These are phyloP conservation scores for Cyberlindnera lachancei DNA, from an alignment of 805 yeast species.

Conservation along the genomic window DNA sequence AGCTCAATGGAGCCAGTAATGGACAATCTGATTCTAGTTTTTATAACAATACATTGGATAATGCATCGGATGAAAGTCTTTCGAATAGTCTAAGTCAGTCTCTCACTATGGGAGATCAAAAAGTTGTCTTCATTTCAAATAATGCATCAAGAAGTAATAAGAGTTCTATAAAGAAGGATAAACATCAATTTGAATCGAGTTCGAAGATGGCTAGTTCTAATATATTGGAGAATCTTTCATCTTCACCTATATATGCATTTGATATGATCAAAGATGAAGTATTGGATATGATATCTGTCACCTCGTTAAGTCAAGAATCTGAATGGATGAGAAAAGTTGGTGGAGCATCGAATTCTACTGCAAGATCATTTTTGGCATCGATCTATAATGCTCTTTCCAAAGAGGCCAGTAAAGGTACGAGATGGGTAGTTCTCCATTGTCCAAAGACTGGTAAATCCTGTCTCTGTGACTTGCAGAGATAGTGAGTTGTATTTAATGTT, in stretches of 20 bases:
- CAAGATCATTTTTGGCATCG: slow-evolving; percentile 70
- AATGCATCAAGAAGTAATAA: slow-evolving; percentile 76
- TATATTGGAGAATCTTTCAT: slow-evolving; percentile 45
- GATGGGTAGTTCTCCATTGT: slow-evolving; percentile 71
- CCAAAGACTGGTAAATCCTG: slow-evolving; percentile 69
- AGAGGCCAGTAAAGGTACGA: slow-evolving; percentile 64
- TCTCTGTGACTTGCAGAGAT: slow-evolving; percentile 57
- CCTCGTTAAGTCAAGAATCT: slow-evolving; percentile 68
- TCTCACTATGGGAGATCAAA: slow-evolving; percentile 37
- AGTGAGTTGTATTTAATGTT: no score
- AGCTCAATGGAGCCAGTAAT: slow-evolving; percentile 6
- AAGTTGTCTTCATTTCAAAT: slow-evolving; percentile 61
- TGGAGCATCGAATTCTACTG: slow-evolving; percentile 68
- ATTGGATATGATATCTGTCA: slow-evolving; percentile 71
- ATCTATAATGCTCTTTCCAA: slow-evolving; percentile 66
- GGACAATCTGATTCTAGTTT: no score
- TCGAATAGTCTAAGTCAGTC: slow-evolving; percentile 18
- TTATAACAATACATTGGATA: slow-evolving; percentile 15
- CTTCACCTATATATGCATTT: slow-evolving; percentile 68
- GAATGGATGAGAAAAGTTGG: slow-evolving; percentile 77
- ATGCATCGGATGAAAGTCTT: slow-evolving; percentile 20
- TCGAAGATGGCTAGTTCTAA: slow-evolving; percentile 53
- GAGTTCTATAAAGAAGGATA: slow-evolving; percentile 67
- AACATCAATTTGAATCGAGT: slow-evolving; percentile 69
- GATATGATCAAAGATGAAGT: slow-evolving; percentile 79